Evolutionary conservation across 345 rosid species (phyloP), one percentile per base, ranked within the genome.

Genomic region (Ailanthus altissimus): DNA sequence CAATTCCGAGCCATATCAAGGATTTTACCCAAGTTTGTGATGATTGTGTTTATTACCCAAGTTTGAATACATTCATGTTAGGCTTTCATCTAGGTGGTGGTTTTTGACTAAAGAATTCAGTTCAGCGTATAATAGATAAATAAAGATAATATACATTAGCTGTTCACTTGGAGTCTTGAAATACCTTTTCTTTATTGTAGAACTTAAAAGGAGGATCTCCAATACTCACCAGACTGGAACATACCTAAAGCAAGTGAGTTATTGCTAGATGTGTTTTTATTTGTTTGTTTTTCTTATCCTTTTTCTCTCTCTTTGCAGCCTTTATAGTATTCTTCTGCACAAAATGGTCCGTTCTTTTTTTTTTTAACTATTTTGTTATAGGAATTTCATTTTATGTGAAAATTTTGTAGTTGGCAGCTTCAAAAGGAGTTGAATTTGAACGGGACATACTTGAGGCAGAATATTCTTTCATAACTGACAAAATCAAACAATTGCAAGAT

Each of bases 371-470:
- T 43, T 67, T 81, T 62, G 53, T 63, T 42, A 56, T 80, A 9
- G 72, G 8, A 63, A 58, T 74, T 72, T 66, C 62, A 25, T 70
- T 50, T 81, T 78, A 63, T 54, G 18, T 78, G 83, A 71, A 64
- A 75, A 50, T 74, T 28, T 71, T 75, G 58, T 83, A 91, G 98
- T 83, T 81, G 58, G 82, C 87, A 66, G 72, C 93, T 77, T 84
- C 90, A 28, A 90, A 86, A 87, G 97, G 93, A 80, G 84, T 81
- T 77, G 87, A 84, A 72, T 88, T 88, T 77, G 97, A 86, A 70
- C 86, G 77, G 71, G 95, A 91, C 84, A 83, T 91, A 75, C 93
- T 93, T 66, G 93, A 93, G 79, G 92, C 91, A 23, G 98, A 94
- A 83, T 83, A 81, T 85, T 86, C 91, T 72, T 82, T 89, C 77